Evolutionary conservation across 371 early-diverging fungal genomes (phyloP), one percentile per base, ranked within the genome.

Genomic region (Apophysomyces variabilis): DNA sequence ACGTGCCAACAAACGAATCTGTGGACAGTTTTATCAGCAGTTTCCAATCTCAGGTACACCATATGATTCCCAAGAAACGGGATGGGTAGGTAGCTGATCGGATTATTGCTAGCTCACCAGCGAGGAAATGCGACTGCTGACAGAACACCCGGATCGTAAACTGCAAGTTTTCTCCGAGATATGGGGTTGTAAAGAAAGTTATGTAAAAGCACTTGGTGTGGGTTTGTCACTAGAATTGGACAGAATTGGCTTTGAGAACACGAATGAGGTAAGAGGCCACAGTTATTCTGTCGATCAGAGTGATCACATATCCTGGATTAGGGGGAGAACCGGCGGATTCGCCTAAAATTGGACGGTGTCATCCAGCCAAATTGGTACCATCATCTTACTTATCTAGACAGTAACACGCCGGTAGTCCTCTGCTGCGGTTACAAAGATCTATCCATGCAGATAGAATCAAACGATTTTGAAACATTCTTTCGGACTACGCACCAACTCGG

Each of bases 161-260:
- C 63, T 85, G 11, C 71, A 74, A 41, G 66, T 74, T 32, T 89
- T 89, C 63, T 83, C 71, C 56, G 68, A 79, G 39, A 38, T 83
- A 11, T 89, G 89, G 89, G 82, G 78, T 16, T 68, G 86, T 41
- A 89, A 89, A 68, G 89, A 89, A 72, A 85, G 85, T 62, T 87
- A 85, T 62, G 77, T 79, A 26, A 89, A 89, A 65, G 86, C 85
- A 12, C 21, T 85, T 44, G 89, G 89, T n/a, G 44, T 86, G 7
- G 89, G 89, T 1, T 70, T 89, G 13, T 67, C 66, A 16, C 58
- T 85, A 57, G 85, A 86, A 47, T 66, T 87, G 5, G 54, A 65
- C 35, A 63, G 69, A 37, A 37, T 86, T 11, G 73, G 79, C 43
- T 87, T 87, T 68, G 21, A 50, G 21, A 50, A 50, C 4, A 26